These are phyloP conservation scores for Persicaria tinctoria DNA, from an alignment of 148 eudicot genomes.

Conservation along the genomic window DNA sequence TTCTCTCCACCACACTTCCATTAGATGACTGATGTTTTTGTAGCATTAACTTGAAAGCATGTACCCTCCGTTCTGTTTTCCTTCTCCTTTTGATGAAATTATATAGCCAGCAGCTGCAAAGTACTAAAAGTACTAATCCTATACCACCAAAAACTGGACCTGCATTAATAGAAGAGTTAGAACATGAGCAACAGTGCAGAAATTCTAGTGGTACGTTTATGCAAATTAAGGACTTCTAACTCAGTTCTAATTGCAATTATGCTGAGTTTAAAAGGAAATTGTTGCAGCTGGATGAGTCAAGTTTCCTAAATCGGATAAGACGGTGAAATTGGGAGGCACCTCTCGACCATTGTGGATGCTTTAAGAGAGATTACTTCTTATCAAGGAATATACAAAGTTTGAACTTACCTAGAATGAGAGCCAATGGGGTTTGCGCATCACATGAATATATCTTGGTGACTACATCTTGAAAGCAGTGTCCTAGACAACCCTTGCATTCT, in stretches of 20 bases:
- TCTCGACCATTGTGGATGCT: no score
- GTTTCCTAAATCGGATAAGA: no score
- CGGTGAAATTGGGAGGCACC: no score
- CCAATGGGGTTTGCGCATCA: not conserved
- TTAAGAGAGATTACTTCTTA: no score
- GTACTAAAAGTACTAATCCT: not conserved
- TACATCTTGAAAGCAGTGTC: not conserved
- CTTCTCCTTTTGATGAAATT: not conserved
- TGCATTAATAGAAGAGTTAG: not conserved
- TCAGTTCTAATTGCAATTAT: no score
- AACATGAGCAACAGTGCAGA: not conserved
- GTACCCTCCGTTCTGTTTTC: not conserved
- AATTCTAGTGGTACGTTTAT: no score
- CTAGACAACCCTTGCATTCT: not conserved
- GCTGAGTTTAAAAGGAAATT: no score
- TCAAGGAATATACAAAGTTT: no score
- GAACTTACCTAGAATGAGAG: not conserved
- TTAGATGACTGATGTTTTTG: conserved; percentile 14
- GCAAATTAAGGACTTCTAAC: no score
- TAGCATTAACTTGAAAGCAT: conserved; percentile 14
- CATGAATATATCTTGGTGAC: not conserved
- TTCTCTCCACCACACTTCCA: conserved; percentile 11
- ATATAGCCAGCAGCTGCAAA: not conserved
- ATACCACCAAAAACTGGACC: not conserved
- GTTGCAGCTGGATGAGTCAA: no score